Percentiles rank a stretch among this genome's conserved stretches.
These are phyloP conservation scores for Ceriops decandra DNA, from an alignment of 345 rosid genomes.

Conservation along the genomic window DNA sequence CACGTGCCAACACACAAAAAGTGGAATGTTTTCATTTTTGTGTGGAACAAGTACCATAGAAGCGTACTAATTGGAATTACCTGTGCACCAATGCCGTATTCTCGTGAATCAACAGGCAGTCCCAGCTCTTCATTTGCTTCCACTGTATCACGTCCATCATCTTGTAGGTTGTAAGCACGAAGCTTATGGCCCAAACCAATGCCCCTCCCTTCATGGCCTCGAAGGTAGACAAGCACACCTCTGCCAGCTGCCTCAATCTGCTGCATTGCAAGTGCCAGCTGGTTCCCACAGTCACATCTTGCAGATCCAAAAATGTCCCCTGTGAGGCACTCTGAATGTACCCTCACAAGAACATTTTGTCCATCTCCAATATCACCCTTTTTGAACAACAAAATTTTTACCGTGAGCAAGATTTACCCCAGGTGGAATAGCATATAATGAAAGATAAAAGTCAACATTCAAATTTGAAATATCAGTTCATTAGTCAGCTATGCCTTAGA, in stretches of 20 bases:
- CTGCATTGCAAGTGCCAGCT: conserved; percentile 76
- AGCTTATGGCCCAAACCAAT: conserved; percentile 91
- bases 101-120: conserved; percentile 89
- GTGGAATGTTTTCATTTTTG: not conserved
- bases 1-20: not conserved
- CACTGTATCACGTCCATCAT: conserved; percentile 77
- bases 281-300: conserved; percentile 75
- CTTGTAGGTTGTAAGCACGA: conserved; percentile 84
- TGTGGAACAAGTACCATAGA: not conserved
- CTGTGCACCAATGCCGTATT: conserved; percentile 97
- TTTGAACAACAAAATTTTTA: conserved; percentile 8
- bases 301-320: conserved; percentile 85
- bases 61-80: conserved; percentile 29
- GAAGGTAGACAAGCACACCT: conserved; percentile 70
- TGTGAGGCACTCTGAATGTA: conserved; percentile 74
- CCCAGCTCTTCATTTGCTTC: conserved; percentile 93
- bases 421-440: not conserved
- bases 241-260: conserved; percentile 71
- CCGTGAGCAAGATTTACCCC: not conserved
- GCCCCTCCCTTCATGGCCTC: conserved; percentile 93
- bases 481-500: no score
- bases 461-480: not conserved
- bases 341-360: conserved; percentile 75
- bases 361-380: conserved; percentile 80
- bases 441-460: not conserved